Evolutionary conservation across 108 stramenopile genomes (phyloP).

Genomic region (Cyclotella kingstonii): DNA sequence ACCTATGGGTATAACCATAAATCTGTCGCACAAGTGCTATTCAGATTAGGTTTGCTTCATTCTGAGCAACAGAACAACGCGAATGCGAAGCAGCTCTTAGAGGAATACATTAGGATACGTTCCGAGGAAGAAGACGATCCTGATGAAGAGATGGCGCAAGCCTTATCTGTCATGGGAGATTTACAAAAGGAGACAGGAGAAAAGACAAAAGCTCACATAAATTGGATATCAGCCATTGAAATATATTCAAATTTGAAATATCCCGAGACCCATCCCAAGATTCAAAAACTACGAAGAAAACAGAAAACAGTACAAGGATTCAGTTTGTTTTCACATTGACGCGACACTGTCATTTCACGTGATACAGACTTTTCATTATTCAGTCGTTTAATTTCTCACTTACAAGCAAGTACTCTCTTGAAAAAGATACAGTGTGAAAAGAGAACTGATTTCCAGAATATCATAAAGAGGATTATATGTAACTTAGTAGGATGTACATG

Average conservation of each 20-base stretch:
- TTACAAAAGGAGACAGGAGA: conserved; percentile 33
- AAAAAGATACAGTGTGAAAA: no score
- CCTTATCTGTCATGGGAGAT: conserved; percentile 40
- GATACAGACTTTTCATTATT: no score
- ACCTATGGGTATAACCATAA: conserved; percentile 19
- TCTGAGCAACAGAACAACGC: conserved; percentile 22
- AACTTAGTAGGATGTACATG: no score
- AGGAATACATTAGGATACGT: conserved; percentile 46
- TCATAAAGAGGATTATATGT: no score
- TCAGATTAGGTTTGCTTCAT: conserved; percentile 34
- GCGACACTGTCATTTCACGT: not conserved
- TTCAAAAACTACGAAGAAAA: conserved; percentile 20
- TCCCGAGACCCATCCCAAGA: conserved; percentile 34
- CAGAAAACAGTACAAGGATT: conserved; percentile 12
- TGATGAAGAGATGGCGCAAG: conserved; percentile 47
- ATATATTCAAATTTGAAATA: conserved; percentile 41
- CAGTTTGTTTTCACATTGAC: conserved; percentile 4
- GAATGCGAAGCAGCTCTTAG: conserved; percentile 39
- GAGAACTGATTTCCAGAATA: no score
- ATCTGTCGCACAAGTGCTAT: conserved; percentile 33
- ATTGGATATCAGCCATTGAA: conserved; percentile 47
- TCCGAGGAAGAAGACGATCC: conserved; percentile 39
- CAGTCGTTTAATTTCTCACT: no score
- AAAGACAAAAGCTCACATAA: conserved; percentile 44
- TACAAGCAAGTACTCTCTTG: no score